These are phyloP conservation scores for Phytopythium ostracodes DNA, from an alignment of 352 stramenopile species.

Conservation along the genomic window DNA sequence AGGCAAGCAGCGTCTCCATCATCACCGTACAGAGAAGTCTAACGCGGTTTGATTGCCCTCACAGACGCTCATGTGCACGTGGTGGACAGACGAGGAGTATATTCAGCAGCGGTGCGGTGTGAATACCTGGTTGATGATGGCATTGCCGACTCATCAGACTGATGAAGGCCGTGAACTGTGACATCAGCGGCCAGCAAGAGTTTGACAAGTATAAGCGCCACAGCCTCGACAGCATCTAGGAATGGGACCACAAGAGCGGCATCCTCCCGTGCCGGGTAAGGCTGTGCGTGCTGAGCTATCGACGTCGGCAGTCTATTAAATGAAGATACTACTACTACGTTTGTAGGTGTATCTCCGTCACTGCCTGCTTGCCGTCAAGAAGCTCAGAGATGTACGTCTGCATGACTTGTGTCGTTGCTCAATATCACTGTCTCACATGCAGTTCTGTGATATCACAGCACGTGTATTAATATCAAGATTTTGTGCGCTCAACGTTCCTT, in stretches of 20 bases:
- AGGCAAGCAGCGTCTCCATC: slow-evolving; percentile 3
- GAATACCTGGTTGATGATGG: not conserved
- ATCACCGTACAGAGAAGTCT: not conserved
- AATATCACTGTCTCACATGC: not conserved
- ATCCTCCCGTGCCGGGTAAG: slow-evolving; percentile 82
- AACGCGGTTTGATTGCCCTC: not conserved
- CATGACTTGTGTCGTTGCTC: not conserved
- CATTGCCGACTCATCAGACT: not conserved
- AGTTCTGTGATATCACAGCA: too few relatives aligned
- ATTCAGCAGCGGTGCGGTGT: slow-evolving; percentile 35
- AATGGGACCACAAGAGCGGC: slow-evolving; percentile 73
- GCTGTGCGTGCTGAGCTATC: not conserved
- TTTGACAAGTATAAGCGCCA: slow-evolving; percentile 88
- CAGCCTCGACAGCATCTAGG: slow-evolving; percentile 90
- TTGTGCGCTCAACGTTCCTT: slow-evolving; percentile 90
- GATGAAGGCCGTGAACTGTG: not conserved
- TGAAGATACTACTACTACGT: slow-evolving; percentile 2
- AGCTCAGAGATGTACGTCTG: slow-evolving; percentile 45
- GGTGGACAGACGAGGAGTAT: slow-evolving; percentile 87
- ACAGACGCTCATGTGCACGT: slow-evolving; percentile 81
- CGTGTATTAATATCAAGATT: slow-evolving; percentile 69
- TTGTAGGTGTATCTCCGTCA: slow-evolving; percentile 89
- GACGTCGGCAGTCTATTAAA: not conserved
- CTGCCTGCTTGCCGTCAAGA: slow-evolving; percentile 87
- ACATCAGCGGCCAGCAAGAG: slow-evolving; percentile 59